phyloP scores from a whole-genome alignment of 2,329 filamentous ascomycete genomes.

The Claviceps citrina region DNA sequence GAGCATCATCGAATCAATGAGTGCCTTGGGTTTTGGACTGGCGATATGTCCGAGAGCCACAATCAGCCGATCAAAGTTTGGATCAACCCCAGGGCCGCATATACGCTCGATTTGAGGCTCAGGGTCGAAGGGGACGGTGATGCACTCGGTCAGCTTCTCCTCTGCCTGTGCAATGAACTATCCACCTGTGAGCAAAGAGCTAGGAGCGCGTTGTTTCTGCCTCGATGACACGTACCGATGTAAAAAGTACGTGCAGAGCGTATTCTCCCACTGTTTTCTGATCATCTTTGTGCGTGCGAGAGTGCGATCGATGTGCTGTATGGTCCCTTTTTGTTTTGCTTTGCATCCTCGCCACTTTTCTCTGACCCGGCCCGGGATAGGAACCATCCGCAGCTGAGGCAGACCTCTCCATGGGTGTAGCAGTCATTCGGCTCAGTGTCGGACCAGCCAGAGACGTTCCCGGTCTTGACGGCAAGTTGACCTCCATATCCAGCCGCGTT shows the following conservation, averaged over 20 bases:
- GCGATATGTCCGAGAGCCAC: slow-evolving; percentile 87
- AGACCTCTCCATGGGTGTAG: slow-evolving; percentile 26
- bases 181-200: slow-evolving; percentile 5
- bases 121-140: slow-evolving; percentile 61
- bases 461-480: slow-evolving; percentile 24
- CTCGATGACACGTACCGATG: slow-evolving; percentile 44
- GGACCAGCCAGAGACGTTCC: slow-evolving; percentile 33
- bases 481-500: slow-evolving; percentile 30
- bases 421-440: slow-evolving; percentile 10
- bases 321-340: slow-evolving; percentile 58
- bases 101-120: slow-evolving; percentile 77
- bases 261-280: slow-evolving; percentile 95
- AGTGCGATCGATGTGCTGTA: slow-evolving; percentile 60
- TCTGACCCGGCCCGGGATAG: slow-evolving; percentile 29
- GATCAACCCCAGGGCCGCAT: slow-evolving; percentile 78
- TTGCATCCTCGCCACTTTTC: slow-evolving; percentile 45
- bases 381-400: slow-evolving; percentile 31
- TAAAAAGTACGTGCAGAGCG: slow-evolving; percentile 90
- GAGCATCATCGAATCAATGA: slow-evolving; percentile 95
- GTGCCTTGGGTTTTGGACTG: slow-evolving; percentile 78
- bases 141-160: slow-evolving; percentile 81
- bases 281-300: slow-evolving; percentile 54
- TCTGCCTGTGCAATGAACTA: slow-evolving; percentile 93
- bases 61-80: slow-evolving; percentile 85
- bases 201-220: slow-evolving; percentile 1